These are phyloP conservation scores for Aspergillus leporis DNA, from an alignment of 495 filamentous ascomycete genomes.

Conservation along the genomic window DNA sequence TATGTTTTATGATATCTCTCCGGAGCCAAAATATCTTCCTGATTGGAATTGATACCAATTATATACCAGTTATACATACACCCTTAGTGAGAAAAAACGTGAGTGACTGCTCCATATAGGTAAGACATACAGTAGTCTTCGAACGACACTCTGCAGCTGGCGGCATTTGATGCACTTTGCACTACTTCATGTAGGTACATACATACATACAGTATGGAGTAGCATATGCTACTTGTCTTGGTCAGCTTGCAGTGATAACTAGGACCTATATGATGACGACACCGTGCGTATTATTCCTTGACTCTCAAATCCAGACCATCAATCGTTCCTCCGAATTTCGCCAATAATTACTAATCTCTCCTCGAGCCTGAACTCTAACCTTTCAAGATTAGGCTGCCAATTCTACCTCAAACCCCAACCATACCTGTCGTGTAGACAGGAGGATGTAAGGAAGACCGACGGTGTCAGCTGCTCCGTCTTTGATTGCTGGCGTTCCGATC, in stretches of 20 bases:
- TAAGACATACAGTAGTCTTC: background rate
- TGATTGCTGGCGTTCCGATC: background rate
- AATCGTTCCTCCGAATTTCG: slow-evolving; percentile 11
- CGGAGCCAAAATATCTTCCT: too few species aligned
- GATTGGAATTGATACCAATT: background rate
- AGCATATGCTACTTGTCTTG: background rate
- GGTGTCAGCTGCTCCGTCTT: background rate
- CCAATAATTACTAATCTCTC: slow-evolving; percentile 10
- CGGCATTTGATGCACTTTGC: background rate
- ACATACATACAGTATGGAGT: background rate
- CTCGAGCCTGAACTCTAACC: background rate
- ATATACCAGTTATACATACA: background rate
- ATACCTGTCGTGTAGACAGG: too few species aligned
- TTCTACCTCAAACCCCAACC: background rate
- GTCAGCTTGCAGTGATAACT: too few species aligned
- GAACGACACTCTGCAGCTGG: background rate
- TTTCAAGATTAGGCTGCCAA: background rate
- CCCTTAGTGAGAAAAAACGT: background rate
- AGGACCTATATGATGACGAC: slow-evolving; percentile 10
- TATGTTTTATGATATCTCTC: too few species aligned
- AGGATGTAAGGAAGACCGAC: too few species aligned
- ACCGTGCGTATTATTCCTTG: background rate
- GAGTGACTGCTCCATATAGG: background rate
- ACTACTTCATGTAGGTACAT: background rate
- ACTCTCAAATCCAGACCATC: background rate